A percentile compares a stretch with the other conserved stretches of the same genome.
Conservation (phyloP, 169 alveolate genomes). For the Plasmodium knowlesi region DNA sequence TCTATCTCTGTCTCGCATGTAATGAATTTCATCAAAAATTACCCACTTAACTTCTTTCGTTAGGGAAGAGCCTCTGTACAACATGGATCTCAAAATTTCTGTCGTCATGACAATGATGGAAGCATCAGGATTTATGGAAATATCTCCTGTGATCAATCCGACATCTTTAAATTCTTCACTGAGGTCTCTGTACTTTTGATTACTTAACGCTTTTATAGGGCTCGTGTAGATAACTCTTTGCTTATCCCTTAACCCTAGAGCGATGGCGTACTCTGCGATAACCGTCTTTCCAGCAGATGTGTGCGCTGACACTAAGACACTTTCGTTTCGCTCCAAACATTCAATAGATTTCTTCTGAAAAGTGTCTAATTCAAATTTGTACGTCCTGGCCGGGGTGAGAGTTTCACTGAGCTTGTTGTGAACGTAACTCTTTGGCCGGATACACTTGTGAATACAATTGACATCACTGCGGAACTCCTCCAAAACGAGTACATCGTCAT, state of each 20-base stretch:
- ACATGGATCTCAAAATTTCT: slow-evolving; percentile 97
- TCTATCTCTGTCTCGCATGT: slow-evolving; percentile 99
- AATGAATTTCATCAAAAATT: slow-evolving; percentile 98
- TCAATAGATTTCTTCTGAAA: slow-evolving; percentile 96
- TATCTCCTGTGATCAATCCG: slow-evolving; percentile 99
- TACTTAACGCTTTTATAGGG: slow-evolving; percentile 99
- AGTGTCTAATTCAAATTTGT: slow-evolving; percentile 94
- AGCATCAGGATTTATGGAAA: slow-evolving; percentile 97
- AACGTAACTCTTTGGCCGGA: slow-evolving; percentile 64
- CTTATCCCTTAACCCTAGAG: slow-evolving; percentile 95
- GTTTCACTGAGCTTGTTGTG: slow-evolving; percentile 58
- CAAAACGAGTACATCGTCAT: slow-evolving; percentile 65
- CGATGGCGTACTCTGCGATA: slow-evolving; percentile 99
- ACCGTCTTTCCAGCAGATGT: slow-evolving; percentile 99
- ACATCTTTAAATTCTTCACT: slow-evolving; percentile 97
- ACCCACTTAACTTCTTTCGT: slow-evolving; percentile 93
- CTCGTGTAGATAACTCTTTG: slow-evolving; percentile 98
- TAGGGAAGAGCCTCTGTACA: slow-evolving; percentile 98
- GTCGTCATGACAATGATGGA: slow-evolving; percentile 99
- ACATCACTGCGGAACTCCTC: slow-evolving; percentile 72
- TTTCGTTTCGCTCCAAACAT: slow-evolving; percentile 95
- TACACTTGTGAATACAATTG: slow-evolving; percentile 74
- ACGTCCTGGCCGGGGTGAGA: slow-evolving; percentile 90
- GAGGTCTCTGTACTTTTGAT: slow-evolving; percentile 98
- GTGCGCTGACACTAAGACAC: slow-evolving; percentile 99